A percentile compares a stretch with the other conserved stretches of the same genome.
Evolutionary conservation across 768 basidiomycete genomes (phyloP).

Genomic region (Termitomyces eurrhizus): DNA sequence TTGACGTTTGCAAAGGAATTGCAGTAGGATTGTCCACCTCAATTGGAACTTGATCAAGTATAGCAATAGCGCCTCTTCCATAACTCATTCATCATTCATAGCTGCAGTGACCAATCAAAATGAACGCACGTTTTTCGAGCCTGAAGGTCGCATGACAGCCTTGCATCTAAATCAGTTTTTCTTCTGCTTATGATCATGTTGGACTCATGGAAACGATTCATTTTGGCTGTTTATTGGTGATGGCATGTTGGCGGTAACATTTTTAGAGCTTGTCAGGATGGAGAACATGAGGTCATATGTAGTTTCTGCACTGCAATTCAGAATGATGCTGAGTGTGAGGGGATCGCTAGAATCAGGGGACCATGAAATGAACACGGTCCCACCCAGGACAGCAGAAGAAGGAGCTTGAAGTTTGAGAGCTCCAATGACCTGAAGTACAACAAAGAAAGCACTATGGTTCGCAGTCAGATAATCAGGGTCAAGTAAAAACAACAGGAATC

Average conservation of each 20-base stretch:
- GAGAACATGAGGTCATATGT: rapidly evolving
- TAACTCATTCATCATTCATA: not conserved
- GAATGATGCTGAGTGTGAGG: not conserved
- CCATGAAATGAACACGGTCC: not conserved
- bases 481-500: not conserved
- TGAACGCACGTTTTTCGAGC: not conserved
- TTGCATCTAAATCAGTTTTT: not conserved
- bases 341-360: not conserved
- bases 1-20: no score
- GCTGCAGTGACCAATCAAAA: not conserved
- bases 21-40: no score
- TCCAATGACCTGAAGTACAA: not conserved
- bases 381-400: no score
- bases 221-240: not conserved
- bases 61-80: not conserved
- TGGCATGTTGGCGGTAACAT: not conserved
- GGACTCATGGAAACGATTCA: not conserved
- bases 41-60: not conserved
- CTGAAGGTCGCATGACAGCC: not conserved
- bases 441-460: not conserved
- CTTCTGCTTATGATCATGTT: not conserved
- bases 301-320: not conserved
- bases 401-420: not conserved
- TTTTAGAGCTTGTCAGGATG: not conserved
- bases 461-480: not conserved